Base-by-base conservation (phyloP, 805 yeast species). In the Blastobotrys parvus region DNA sequence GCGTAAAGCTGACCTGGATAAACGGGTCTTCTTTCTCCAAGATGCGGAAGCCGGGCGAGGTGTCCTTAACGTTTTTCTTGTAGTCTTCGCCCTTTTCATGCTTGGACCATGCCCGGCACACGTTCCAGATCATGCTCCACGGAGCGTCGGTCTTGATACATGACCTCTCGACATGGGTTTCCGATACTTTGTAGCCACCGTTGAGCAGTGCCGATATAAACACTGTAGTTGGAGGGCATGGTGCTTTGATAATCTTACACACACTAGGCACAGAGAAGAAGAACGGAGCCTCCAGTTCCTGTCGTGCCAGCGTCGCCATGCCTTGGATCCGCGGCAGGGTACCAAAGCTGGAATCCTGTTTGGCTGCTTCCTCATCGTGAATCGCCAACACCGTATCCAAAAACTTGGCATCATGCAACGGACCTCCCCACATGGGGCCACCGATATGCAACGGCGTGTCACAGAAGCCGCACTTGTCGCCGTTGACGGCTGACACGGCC, bases 381-480 rank as follows among this genome's bases (percentile, higher is more conserved):
- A 78, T 63, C n/a, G 70, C 67, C 43, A 86, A 69, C 37, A 89
- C 71, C 50, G 69, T 74, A 21, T 75, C 69, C 35, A 90, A 69
- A 55, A 90, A 92, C 16, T 72, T 76, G 20, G 61, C 58, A 56
- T 82, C 74, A 56, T 90, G 97, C 45, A 92, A 62, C 4, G 72
- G 68, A 0, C 88, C 94, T 8, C 79, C 88, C 84, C 95, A 92
- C 95, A 92, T 84, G 47, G 99, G 99, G 3, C 99, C 99, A 5
- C 90, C 88, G 29, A 92, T 59, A 58, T 85, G 94, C 60, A 76
- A 75, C 1, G 76, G 71, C 45, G 68, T 71, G 1, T 74, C 80
- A 65, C 98, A 92, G 60, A 70, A 79, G 21, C 69, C 57, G 64
- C 98, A 92, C 34, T 68, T 58, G 6, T 72, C 63, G 8, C 79